Base-by-base conservation (phyloP, 83 land plant genomes). In the Isoetes engelmannii region DNA sequence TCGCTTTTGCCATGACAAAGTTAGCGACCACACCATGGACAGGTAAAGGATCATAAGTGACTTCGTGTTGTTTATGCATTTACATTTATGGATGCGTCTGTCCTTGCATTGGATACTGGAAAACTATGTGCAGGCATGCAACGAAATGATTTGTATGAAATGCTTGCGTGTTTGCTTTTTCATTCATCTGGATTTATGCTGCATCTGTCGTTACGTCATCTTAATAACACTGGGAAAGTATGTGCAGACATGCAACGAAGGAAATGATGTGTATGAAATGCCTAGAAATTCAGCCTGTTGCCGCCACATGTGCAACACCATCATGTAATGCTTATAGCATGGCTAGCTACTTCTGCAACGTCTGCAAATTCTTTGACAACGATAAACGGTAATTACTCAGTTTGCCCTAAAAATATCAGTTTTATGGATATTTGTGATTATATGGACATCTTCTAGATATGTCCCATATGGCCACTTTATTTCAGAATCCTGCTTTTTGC, bases 241-340 rank as follows among this genome's bases (percentile, higher is more conserved):
- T 59, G 12, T 12, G 18, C 62, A 59, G 62, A 4, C 28, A 59
- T 19, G 28, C 18, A 18, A 59, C 62, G 1, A 12, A 12, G 19
- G 62, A 59, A 18, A 59, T 59, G 62, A 12, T 59, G 62, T 59
- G 62, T 19, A 59, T 59, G 62, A 12, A 59, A 18, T 59, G 62
- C 28, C 3, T 59, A 18, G 9, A 59, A 18, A 10, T 59, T 12
- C 62, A 59, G 19, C 62, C 62, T 18, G 62, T 59, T 59, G 62
- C 28, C 1, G 28, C 62, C 10, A 59, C 18, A 12, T 59, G 62
- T 42, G 28, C 20, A 9, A 59, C 62, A 59, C 62, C 62, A 0
- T 59, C 62, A 37, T 59, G 62, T 19, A 59, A 59, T 59, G 18
- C 28, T 3, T 59, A 12, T 42, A 18, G 1, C 62, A 59, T 59